Conservation (phyloP, 208 protist species). For the Leishmania turanica region DNA sequence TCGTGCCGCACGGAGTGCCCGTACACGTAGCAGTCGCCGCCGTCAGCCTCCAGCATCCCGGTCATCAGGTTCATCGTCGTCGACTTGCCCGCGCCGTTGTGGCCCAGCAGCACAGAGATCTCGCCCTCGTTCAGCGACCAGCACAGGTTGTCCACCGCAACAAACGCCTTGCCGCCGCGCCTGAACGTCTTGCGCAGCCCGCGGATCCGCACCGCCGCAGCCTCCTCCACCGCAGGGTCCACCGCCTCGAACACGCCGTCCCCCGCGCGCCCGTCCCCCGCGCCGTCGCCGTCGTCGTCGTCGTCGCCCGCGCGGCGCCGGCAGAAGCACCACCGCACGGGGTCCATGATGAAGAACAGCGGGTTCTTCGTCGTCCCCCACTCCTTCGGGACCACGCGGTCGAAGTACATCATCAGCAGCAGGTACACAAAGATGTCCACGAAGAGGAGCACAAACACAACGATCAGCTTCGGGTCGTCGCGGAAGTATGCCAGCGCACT, state of each 20-base stretch:
- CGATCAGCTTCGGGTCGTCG: slow-evolving; percentile 46
- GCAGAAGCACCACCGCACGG: slow-evolving; percentile 33
- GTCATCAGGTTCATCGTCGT: slow-evolving; percentile 85
- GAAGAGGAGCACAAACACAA: slow-evolving; percentile 30
- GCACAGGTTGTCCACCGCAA: slow-evolving; percentile 73
- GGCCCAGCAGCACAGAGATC: slow-evolving; percentile 75
- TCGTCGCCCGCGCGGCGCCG: slow-evolving; percentile 35
- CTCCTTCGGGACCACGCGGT: slow-evolving; percentile 65
- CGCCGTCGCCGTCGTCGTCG: slow-evolving; percentile 4
- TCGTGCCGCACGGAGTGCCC: slow-evolving; percentile 64
- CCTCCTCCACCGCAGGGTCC: slow-evolving; percentile 33
- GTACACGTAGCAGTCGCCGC: slow-evolving; percentile 74
- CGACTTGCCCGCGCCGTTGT: slow-evolving; percentile 88
- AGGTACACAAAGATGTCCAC: slow-evolving; percentile 64
- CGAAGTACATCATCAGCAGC: slow-evolving; percentile 73
- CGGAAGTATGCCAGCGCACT: slow-evolving; percentile 39
- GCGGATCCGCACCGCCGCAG: slow-evolving; percentile 17
- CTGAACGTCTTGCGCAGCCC: slow-evolving; percentile 38
- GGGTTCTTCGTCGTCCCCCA: slow-evolving; percentile 62
- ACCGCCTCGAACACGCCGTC: slow-evolving; percentile 24
- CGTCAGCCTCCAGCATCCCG: slow-evolving; percentile 64
- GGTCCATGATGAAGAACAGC: slow-evolving; percentile 68
- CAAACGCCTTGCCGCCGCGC: slow-evolving; percentile 45
- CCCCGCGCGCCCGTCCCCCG: slow-evolving; percentile 24
- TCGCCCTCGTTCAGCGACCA: slow-evolving; percentile 53